Conservation (phyloP, 495 filamentous ascomycete species). For the Acidomyces sp. region DNA sequence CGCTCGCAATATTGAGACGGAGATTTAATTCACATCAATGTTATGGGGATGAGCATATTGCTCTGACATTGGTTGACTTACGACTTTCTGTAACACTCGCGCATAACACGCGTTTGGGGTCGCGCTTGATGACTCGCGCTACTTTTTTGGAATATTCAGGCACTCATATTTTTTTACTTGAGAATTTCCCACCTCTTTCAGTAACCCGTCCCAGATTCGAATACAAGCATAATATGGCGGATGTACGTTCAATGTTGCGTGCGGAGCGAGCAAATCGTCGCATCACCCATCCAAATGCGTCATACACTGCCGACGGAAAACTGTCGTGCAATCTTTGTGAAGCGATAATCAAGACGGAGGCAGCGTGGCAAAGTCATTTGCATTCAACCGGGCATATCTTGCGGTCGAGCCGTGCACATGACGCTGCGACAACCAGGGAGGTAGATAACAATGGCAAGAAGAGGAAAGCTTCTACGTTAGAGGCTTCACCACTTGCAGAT, state of each 20-base stretch:
- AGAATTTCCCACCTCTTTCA: no score
- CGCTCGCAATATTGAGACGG: no score
- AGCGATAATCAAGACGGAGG: slow-evolving; percentile 45
- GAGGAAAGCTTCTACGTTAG: slow-evolving; percentile 32
- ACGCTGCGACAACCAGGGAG: slow-evolving; percentile 31
- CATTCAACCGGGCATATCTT: slow-evolving; percentile 35
- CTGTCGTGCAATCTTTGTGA: slow-evolving; percentile 48
- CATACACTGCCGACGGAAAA: slow-evolving; percentile 46
- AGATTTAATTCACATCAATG: no score
- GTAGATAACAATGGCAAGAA: slow-evolving; percentile 25
- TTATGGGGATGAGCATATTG: no score
- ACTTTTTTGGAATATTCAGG: no score
- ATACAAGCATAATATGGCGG: no score
- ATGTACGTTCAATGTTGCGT: slow-evolving; percentile 69
- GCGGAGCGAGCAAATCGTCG: slow-evolving; percentile 67
- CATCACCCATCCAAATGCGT: slow-evolving; percentile 51
- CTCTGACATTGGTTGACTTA: no score
- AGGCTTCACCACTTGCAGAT: slow-evolving; percentile 11
- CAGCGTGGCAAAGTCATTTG: slow-evolving; percentile 47
- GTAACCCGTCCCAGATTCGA: no score
- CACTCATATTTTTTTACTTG: no score
- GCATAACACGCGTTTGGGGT: no score
- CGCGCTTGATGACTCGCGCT: no score
- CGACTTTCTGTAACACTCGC: no score
- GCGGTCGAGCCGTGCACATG: slow-evolving; percentile 5